A percentile compares a stretch with the other conserved stretches of the same genome.
Evolutionary conservation across 768 basidiomycete genomes (phyloP).

Genomic region (Agaricus subrufescens): DNA sequence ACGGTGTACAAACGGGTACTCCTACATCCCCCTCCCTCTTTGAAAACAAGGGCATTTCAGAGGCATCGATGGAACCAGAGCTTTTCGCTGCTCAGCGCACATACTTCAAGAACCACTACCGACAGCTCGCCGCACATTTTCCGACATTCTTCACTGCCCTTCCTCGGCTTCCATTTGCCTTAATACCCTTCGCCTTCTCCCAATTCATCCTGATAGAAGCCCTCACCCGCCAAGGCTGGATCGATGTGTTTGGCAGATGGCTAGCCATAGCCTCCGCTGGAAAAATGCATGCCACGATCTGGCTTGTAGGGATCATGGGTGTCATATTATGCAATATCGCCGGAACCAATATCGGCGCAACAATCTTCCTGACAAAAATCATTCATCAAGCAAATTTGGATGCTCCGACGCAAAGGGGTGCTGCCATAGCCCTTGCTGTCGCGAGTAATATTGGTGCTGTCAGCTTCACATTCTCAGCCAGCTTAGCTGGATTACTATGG

Average conservation of each 20-base stretch:
- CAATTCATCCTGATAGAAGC: conserved; percentile 94
- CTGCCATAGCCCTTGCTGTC: conserved; percentile 73
- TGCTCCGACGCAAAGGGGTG: conserved; percentile 39
- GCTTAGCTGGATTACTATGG: conserved; percentile 89
- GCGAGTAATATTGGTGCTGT: conserved; percentile 91
- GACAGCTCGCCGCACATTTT: conserved; percentile 36
- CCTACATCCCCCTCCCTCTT: neutral
- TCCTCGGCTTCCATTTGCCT: conserved; percentile 69
- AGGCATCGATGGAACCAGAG: neutral
- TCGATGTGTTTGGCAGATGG: conserved; percentile 75
- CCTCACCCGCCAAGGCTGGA: conserved; percentile 82
- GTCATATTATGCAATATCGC: conserved; percentile 77
- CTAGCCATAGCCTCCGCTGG: conserved; percentile 39
- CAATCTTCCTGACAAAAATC: conserved; percentile 82
- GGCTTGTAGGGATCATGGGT: conserved; percentile 66
- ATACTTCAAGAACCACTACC: neutral
- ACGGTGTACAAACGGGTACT: conserved; percentile 5
- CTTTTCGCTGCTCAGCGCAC: conserved; percentile 17
- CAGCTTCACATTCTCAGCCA: conserved; percentile 83
- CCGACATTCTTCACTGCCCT: conserved; percentile 68
- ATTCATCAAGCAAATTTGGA: conserved; percentile 43
- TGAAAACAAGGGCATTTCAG: neutral
- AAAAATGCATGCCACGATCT: conserved; percentile 47
- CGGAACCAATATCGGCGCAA: conserved; percentile 90
- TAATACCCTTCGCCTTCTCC: conserved; percentile 89